These are phyloP conservation scores for Combretum micranthum DNA, from an alignment of 345 rosid species.

Conservation along the genomic window DNA sequence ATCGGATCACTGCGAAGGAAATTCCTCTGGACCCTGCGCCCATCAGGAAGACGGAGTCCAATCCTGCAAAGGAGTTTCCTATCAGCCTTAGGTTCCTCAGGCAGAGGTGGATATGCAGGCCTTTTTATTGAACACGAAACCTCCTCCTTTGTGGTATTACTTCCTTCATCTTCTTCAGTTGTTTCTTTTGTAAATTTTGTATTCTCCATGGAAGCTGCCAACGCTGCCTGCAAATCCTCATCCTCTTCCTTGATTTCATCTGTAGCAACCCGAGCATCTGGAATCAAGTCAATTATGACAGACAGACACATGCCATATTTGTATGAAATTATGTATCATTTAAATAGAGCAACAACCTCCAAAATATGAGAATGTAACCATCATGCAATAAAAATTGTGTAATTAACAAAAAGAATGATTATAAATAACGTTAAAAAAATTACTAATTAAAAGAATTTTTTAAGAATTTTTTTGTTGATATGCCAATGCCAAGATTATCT, in stretches of 20 bases:
- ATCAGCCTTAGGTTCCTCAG: conserved; percentile 87
- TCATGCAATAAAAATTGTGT: too few relatives aligned
- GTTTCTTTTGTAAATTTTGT: conserved; percentile 24
- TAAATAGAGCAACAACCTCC: too few relatives aligned
- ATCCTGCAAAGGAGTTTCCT: conserved; percentile 74
- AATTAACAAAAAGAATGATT: too few relatives aligned
- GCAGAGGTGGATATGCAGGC: conserved; percentile 64
- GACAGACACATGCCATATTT: background rate
- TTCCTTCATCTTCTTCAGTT: conserved; percentile 13
- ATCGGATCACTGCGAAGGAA: conserved; percentile 70
- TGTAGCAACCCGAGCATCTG: conserved; percentile 16
- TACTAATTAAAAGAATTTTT: too few relatives aligned
- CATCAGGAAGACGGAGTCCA: conserved; percentile 92
- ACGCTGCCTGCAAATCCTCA: conserved; percentile 50
- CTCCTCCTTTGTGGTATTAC: conserved; percentile 26
- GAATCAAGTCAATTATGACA: conserved; percentile 9
- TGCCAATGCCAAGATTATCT: too few relatives aligned
- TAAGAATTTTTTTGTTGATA: too few relatives aligned
- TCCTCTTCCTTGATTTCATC: conserved; percentile 47
- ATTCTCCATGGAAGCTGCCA: conserved; percentile 59
- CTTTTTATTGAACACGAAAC: conserved; percentile 28
- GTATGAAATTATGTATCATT: too few relatives aligned
- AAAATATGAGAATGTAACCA: too few relatives aligned
- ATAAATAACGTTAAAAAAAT: too few relatives aligned
- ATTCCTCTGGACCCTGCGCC: conserved; percentile 78